Percentiles rank a stretch among this genome's conserved stretches.
phyloP scores from a whole-genome alignment of 2,329 filamentous ascomycete species.

The Aspergillus novoparasiticus region DNA sequence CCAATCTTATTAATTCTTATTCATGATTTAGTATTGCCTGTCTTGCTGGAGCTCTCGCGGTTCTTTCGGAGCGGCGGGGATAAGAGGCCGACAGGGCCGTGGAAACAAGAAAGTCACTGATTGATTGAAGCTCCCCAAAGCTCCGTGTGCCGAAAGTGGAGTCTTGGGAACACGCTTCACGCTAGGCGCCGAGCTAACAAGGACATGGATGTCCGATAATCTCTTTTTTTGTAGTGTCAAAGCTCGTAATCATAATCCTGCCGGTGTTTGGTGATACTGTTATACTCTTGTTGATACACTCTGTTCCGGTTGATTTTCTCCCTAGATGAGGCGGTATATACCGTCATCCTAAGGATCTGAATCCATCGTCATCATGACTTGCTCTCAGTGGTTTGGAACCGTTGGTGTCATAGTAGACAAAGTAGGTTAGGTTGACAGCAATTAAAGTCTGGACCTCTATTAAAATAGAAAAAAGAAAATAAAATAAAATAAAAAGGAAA shows the following conservation, averaged over 20 bases:
- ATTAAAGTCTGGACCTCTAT: neutral
- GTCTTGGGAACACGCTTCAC: constrained; percentile 4
- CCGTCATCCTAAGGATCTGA: neutral
- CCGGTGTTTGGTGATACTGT: neutral
- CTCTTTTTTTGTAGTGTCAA: neutral
- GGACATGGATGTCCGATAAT: neutral
- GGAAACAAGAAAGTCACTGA: constrained; percentile 24
- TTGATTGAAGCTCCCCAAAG: constrained; percentile 15
- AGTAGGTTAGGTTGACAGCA: neutral
- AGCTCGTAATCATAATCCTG: neutral
- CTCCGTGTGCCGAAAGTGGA: constrained; percentile 23
- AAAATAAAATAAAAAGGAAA: neutral
- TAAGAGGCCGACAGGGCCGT: constrained; percentile 32
- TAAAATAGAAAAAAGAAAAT: constrained; percentile 1
- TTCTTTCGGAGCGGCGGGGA: constrained; percentile 33
- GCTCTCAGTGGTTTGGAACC: constrained; percentile 5
- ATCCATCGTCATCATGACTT: constrained; percentile 19
- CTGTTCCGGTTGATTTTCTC: neutral
- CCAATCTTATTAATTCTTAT: constrained; percentile 20
- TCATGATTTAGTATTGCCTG: constrained; percentile 6
- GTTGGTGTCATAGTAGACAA: constrained; percentile 1
- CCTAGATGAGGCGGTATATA: neutral
- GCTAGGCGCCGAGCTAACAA: constrained; percentile 5
- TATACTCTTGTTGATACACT: neutral
- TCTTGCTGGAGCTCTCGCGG: neutral